These are phyloP conservation scores for Drechslerella stenobrocha DNA, from an alignment of 2,329 filamentous ascomycete genomes.

Conservation along the genomic window DNA sequence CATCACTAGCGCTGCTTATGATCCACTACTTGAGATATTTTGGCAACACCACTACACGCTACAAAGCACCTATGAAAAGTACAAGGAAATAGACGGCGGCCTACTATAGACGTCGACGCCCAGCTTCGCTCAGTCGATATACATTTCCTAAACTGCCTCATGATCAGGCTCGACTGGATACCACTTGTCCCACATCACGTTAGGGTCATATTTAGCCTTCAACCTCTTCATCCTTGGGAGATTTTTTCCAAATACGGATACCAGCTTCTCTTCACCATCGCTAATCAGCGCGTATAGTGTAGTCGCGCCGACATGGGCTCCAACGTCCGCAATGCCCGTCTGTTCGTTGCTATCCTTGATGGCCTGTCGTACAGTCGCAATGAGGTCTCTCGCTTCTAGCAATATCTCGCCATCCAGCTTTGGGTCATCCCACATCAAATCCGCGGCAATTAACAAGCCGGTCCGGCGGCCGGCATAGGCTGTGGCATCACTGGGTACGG, in stretches of 20 bases:
- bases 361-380: conserved; percentile 1
- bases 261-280: conserved; percentile 39
- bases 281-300: conserved; percentile 37
- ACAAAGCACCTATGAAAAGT: too few relatives aligned
- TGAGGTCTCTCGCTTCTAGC: conserved; percentile 14
- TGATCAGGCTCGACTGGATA: conserved; percentile 54
- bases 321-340: conserved; percentile 34
- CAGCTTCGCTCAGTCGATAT: too few relatives aligned
- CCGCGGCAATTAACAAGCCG: conserved; percentile 19
- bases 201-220: conserved; percentile 61
- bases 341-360: conserved; percentile 26
- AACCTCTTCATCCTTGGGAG: conserved; percentile 56
- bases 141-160: conserved; percentile 9
- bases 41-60: too few relatives aligned
- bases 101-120: too few relatives aligned
- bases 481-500: conserved; percentile 38
- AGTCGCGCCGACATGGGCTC: conserved; percentile 39
- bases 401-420: conserved; percentile 27
- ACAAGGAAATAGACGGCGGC: too few relatives aligned
- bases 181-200: conserved; percentile 58
- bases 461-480: conserved; percentile 35
- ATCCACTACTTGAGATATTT: too few relatives aligned
- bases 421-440: conserved; percentile 34
- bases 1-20: too few relatives aligned
- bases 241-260: conserved; percentile 35